A percentile compares a stretch with the other conserved stretches of the same genome.
These are phyloP conservation scores for Aurantiochytrium sp. DNA, from an alignment of 108 stramenopile species.

Conservation along the genomic window DNA sequence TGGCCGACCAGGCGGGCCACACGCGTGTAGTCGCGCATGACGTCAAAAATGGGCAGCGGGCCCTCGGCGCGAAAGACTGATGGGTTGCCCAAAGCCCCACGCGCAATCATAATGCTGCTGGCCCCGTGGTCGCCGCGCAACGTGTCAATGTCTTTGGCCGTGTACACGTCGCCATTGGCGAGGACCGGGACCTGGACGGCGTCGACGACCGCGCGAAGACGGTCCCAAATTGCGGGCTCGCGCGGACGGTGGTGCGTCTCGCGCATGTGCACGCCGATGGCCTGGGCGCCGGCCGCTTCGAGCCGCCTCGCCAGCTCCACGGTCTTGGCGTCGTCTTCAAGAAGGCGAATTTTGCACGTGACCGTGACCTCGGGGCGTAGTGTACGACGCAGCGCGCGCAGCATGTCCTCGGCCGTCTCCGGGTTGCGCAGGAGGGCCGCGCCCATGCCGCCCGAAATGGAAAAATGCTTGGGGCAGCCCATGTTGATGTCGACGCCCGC, in stretches of 20 bases:
- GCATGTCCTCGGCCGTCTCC: conserved; percentile 56
- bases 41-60: neutral
- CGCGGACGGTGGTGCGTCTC: conserved; percentile 33
- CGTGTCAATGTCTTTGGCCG: neutral
- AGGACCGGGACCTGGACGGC: neutral
- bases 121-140: neutral
- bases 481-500: conserved; percentile 90
- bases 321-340: conserved; percentile 53
- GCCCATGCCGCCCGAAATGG: conserved; percentile 86
- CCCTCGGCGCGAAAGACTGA: neutral
- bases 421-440: conserved; percentile 68
- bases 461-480: conserved; percentile 92
- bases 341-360: conserved; percentile 87
- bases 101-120: neutral
- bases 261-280: conserved; percentile 79
- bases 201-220: neutral
- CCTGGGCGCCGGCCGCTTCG: conserved; percentile 83
- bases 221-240: neutral
- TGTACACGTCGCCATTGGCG: conserved; percentile 10
- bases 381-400: conserved; percentile 62
- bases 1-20: neutral
- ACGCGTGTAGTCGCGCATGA: neutral
- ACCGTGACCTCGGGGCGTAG: conserved; percentile 63
- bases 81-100: neutral
- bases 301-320: conserved; percentile 70